A percentile compares a stretch with the other conserved stretches of the same genome.
phyloP scores from a whole-genome alignment of 306 rosid genomes.

The Citrullus colocynthis region DNA sequence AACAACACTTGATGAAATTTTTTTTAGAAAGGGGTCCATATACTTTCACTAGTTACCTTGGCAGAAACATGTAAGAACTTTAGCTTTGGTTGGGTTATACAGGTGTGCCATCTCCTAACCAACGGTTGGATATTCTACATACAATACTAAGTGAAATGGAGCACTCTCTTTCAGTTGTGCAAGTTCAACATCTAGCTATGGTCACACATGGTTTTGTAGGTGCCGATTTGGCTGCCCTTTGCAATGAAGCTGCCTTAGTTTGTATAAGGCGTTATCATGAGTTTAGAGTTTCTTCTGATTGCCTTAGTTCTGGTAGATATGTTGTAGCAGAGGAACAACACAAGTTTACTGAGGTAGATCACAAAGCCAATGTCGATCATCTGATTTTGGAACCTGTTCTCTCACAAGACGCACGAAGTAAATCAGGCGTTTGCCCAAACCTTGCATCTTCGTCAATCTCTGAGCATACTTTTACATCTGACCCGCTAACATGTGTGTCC shows the following conservation, averaged over 20 bases:
- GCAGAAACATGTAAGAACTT: slow-evolving; percentile 7
- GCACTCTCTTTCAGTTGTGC: slow-evolving; percentile 48
- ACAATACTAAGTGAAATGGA: slow-evolving; percentile 59
- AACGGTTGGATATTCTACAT: slow-evolving; percentile 52
- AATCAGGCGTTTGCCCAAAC: slow-evolving; percentile 18
- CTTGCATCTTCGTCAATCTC: slow-evolving; percentile 28
- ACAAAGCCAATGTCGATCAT: slow-evolving; percentile 17
- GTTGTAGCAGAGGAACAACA: slow-evolving; percentile 1
- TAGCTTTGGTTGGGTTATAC: slow-evolving; percentile 11
- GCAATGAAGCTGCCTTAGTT: slow-evolving; percentile 63
- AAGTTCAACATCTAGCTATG: slow-evolving; percentile 64
- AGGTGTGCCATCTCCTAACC: slow-evolving; percentile 83
- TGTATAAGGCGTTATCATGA: slow-evolving; percentile 43
- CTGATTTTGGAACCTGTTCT: slow-evolving; percentile 13
- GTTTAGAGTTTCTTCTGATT: slow-evolving; percentile 16
- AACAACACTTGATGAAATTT: neutral
- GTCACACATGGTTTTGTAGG: slow-evolving; percentile 87
- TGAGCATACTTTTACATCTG: slow-evolving; percentile 19
- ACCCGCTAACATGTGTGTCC: slow-evolving; percentile 15
- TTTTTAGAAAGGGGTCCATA: neutral
- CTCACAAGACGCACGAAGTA: slow-evolving; percentile 15
- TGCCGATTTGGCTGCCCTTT: slow-evolving; percentile 77
- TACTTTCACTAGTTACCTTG: neutral
- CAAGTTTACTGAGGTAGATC: neutral
- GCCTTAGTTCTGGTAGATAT: slow-evolving; percentile 10